Evolutionary conservation across 306 rosid genomes (phyloP).

Genomic region (Cicer arietinum): DNA sequence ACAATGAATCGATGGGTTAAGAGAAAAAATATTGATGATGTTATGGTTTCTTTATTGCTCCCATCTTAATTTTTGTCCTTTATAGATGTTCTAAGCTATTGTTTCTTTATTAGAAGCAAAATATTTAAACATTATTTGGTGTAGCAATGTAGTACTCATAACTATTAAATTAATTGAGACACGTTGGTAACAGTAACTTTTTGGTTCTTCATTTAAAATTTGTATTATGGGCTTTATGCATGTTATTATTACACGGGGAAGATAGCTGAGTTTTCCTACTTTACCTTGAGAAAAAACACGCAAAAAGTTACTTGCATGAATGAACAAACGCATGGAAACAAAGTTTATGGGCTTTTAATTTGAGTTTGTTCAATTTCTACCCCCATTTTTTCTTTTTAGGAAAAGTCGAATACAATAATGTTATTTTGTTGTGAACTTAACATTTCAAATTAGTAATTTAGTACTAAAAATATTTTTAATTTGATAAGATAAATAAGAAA

Average conservation of each 20-base stretch:
- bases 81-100: constrained; percentile 47
- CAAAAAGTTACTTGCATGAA: constrained; percentile 21
- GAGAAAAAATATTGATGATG: no score
- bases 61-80: constrained; percentile 35
- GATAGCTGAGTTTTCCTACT: constrained; percentile 26
- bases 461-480: not conserved
- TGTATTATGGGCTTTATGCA: not conserved
- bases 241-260: constrained; percentile 14
- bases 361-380: constrained; percentile 21
- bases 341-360: constrained; percentile 31
- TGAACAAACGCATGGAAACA: constrained; percentile 29
- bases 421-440: not conserved
- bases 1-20: no score
- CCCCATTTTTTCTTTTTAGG: not conserved
- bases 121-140: constrained; percentile 34
- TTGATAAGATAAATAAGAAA: not conserved
- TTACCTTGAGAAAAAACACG: constrained; percentile 21
- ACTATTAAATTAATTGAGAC: not conserved
- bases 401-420: not conserved
- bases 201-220: not conserved
- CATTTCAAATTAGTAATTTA: not conserved
- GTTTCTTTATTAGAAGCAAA: constrained; percentile 40
- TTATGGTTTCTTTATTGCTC: constrained; percentile 11
- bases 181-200: constrained; percentile 11
- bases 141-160: not conserved